Conservation (phyloP, 495 filamentous ascomycete genomes). For the Pyronema omphalodes region DNA sequence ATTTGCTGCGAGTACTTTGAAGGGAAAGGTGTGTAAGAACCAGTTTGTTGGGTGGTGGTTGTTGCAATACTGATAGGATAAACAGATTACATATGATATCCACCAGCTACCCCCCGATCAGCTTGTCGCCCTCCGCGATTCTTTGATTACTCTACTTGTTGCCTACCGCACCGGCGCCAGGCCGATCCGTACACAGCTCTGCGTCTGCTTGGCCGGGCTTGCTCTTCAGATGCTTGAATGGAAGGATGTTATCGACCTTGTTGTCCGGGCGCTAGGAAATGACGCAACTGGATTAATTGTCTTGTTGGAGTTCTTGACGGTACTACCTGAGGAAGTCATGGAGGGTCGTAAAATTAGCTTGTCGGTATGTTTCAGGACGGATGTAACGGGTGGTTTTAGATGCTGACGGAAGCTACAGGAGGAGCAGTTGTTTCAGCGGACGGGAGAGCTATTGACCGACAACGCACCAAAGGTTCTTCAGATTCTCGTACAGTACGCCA, state of each 20-base stretch:
- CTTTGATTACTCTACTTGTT: constrained; percentile 60
- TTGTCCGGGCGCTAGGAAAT: constrained; percentile 61
- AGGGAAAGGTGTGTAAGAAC: constrained; percentile 64
- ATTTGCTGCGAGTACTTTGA: constrained; percentile 91
- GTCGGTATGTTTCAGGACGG: constrained; percentile 49
- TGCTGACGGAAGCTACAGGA: constrained; percentile 38
- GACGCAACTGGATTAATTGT: constrained; percentile 59
- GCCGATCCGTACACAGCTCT: constrained; percentile 83
- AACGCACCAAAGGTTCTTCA: constrained; percentile 74
- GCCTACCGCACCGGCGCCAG: constrained; percentile 64
- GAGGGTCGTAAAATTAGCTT: constrained; percentile 98
- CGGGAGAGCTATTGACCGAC: constrained; percentile 69
- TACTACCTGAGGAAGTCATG: constrained; percentile 95
- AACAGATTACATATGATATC: constrained; percentile 62
- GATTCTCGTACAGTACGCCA: constrained; percentile 71
- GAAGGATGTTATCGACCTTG: constrained; percentile 76
- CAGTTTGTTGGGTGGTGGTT: not conserved
- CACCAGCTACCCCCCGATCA: constrained; percentile 67
- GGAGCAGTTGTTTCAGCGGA: constrained; percentile 70
- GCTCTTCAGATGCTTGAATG: constrained; percentile 91
- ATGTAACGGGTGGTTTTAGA: not conserved
- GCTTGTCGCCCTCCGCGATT: constrained; percentile 57
- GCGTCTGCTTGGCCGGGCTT: constrained; percentile 80
- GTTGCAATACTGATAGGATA: not conserved
- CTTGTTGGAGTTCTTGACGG: constrained; percentile 84